Evolutionary conservation across 2,329 filamentous ascomycete species (phyloP).

Genomic region (Alternaria consortialis): DNA sequence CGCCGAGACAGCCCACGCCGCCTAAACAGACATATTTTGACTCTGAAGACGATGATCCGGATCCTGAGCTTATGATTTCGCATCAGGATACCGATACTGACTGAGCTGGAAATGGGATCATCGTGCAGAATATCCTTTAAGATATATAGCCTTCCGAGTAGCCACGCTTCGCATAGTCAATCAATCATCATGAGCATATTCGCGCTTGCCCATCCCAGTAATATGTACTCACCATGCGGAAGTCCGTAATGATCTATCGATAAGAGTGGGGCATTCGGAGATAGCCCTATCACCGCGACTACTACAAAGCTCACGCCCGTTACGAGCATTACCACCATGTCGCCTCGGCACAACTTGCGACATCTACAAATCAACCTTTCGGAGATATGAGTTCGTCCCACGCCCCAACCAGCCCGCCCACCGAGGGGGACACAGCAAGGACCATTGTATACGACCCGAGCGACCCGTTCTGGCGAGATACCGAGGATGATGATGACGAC

Average conservation of each 20-base stretch:
- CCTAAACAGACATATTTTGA: conserved; percentile 45
- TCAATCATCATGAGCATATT: not conserved
- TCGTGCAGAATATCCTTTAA: not conserved
- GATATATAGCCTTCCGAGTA: not conserved
- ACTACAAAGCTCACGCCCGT: conserved; percentile 15
- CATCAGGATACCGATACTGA: conserved; percentile 55
- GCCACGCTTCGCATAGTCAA: not conserved
- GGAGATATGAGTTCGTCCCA: conserved; percentile 39
- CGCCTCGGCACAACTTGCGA: conserved; percentile 14
- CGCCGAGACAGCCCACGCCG: conserved; percentile 41
- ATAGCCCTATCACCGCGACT: conserved; percentile 16
- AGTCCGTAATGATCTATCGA: conserved; percentile 11
- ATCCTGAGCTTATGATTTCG: conserved; percentile 60
- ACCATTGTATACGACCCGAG: conserved; percentile 44
- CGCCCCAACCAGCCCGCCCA: conserved; percentile 32
- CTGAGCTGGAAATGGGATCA: conserved; percentile 11
- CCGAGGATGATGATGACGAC: conserved; percentile 55
- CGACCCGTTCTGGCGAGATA: conserved; percentile 47
- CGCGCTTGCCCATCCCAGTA: not conserved
- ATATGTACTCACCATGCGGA: not conserved
- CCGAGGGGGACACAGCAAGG: conserved; percentile 36
- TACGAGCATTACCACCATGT: conserved; percentile 12
- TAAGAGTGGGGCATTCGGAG: conserved; percentile 18
- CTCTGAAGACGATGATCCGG: conserved; percentile 56
- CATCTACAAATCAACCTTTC: conserved; percentile 2